phyloP scores from a whole-genome alignment of 805 yeast genomes.

The Wickerhamomyces hampshirensis region DNA sequence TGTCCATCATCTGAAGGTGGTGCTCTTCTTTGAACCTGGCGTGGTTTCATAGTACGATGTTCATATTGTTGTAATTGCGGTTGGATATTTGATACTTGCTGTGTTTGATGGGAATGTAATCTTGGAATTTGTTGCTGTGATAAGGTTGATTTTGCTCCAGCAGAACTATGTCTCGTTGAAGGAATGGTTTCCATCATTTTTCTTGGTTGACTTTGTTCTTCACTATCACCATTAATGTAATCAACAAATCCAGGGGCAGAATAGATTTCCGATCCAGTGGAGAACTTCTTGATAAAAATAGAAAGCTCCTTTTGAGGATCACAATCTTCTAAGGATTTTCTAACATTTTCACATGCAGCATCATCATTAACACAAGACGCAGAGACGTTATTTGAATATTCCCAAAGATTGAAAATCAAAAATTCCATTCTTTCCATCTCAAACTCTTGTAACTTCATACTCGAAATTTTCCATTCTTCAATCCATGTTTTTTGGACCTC shows the following conservation, averaged over 20 bases:
- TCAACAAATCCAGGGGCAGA: constrained; percentile 63
- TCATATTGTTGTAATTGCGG: constrained; percentile 8
- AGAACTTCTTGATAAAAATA: constrained; percentile 46
- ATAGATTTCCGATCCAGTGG: constrained; percentile 61
- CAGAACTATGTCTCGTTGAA: constrained; percentile 26
- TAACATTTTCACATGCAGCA: constrained; percentile 65
- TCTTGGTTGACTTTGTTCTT: constrained; percentile 19
- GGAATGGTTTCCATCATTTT: constrained; percentile 4
- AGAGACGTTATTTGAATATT: constrained; percentile 68
- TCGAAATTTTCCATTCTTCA: constrained; percentile 64
- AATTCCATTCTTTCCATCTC: constrained; percentile 72
- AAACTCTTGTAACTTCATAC: constrained; percentile 57
- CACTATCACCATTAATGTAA: constrained; percentile 39
- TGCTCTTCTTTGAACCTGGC: constrained; percentile 20
- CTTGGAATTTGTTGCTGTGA: constrained; percentile 3
- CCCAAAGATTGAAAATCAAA: constrained; percentile 70
- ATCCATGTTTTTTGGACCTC: constrained; percentile 61
- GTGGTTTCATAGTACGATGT: constrained; percentile 6
- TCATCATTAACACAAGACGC: constrained; percentile 76
- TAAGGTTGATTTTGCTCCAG: constrained; percentile 12
- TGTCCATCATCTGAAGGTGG: constrained; percentile 28
- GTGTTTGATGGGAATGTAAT: background rate
- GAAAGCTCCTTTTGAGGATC: constrained; percentile 56
- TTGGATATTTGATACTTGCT: constrained; percentile 4
- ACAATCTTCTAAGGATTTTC: constrained; percentile 64